These are phyloP conservation scores for Byssothecium circinans DNA, from an alignment of 2,329 filamentous ascomycete genomes.

Conservation along the genomic window DNA sequence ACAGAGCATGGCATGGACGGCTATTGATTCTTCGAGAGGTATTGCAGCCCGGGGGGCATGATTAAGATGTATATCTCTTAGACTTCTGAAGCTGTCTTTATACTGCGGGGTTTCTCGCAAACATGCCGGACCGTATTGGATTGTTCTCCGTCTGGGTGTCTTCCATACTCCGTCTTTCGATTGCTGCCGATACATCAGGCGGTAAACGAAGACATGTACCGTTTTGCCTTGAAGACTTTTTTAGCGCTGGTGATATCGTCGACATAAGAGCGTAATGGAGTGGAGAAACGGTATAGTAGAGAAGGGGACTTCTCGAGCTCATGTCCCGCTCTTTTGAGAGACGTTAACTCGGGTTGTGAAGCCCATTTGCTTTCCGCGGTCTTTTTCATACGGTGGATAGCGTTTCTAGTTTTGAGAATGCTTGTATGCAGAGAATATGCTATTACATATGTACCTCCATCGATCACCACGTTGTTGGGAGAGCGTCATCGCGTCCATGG, in stretches of 20 bases:
- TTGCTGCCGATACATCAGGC: slow-evolving; percentile 43
- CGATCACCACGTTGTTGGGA: no score
- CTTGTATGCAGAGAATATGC: slow-evolving; percentile 78
- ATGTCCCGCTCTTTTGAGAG: slow-evolving; percentile 79
- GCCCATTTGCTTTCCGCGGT: slow-evolving; percentile 72
- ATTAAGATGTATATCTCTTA: slow-evolving; percentile 52
- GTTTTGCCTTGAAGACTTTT: slow-evolving; percentile 83
- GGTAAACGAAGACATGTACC: slow-evolving; percentile 83
- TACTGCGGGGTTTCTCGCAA: slow-evolving; percentile 61
- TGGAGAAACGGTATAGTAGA: slow-evolving; percentile 54
- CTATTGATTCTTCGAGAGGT: slow-evolving; percentile 62
- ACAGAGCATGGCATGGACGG: slow-evolving; percentile 81
- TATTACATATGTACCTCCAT: no score
- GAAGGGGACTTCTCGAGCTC: slow-evolving; percentile 68
- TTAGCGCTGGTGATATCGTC: slow-evolving; percentile 70
- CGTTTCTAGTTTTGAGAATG: slow-evolving; percentile 73
- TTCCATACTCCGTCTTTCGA: not conserved
- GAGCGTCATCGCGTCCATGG: no score
- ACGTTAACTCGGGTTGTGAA: slow-evolving; percentile 77
- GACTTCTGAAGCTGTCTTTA: slow-evolving; percentile 56
- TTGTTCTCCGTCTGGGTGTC: slow-evolving; percentile 58
- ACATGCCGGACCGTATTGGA: slow-evolving; percentile 84
- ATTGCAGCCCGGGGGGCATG: slow-evolving; percentile 51
- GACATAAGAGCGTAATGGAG: slow-evolving; percentile 44
- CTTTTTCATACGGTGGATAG: slow-evolving; percentile 83